Conservation (phyloP, 2,329 filamentous ascomycete genomes). For the Mariannaea sp. region DNA sequence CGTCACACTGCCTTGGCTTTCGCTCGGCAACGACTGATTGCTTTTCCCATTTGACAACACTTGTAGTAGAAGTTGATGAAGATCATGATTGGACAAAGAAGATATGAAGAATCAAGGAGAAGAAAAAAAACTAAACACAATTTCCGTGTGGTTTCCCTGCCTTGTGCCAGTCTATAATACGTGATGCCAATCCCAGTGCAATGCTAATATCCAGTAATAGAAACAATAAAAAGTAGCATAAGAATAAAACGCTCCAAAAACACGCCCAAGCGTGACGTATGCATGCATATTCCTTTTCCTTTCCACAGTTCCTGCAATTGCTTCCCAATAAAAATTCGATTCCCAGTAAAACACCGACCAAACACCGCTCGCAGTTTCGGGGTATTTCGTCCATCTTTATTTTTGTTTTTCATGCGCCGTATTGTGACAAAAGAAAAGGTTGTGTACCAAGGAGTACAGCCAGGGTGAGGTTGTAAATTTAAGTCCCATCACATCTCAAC, state of each 20-base stretch:
- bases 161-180: constrained; percentile 38
- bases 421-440: constrained; percentile 34
- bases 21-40: not conserved
- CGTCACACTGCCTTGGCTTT: not conserved
- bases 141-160: constrained; percentile 36
- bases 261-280: constrained; percentile 34
- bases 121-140: constrained; percentile 27
- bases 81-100: constrained; percentile 26
- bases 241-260: constrained; percentile 7
- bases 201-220: constrained; percentile 34
- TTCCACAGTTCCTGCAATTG: constrained; percentile 25
- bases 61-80: constrained; percentile 17
- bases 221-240: constrained; percentile 19
- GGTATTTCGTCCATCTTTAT: constrained; percentile 42
- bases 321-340: constrained; percentile 28
- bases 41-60: constrained; percentile 3
- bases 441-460: constrained; percentile 26
- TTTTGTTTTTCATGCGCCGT: constrained; percentile 40
- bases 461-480: constrained; percentile 30
- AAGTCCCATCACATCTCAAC: constrained; percentile 19
- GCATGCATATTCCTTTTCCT: constrained; percentile 37
- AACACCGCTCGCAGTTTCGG: constrained; percentile 35
- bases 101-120: not conserved
- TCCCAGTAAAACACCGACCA: constrained; percentile 31
- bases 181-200: constrained; percentile 33